Evolutionary conservation across 1,284 basidiomycete genomes (phyloP).

Genomic region (Pyrrhoderma lamaoense): DNA sequence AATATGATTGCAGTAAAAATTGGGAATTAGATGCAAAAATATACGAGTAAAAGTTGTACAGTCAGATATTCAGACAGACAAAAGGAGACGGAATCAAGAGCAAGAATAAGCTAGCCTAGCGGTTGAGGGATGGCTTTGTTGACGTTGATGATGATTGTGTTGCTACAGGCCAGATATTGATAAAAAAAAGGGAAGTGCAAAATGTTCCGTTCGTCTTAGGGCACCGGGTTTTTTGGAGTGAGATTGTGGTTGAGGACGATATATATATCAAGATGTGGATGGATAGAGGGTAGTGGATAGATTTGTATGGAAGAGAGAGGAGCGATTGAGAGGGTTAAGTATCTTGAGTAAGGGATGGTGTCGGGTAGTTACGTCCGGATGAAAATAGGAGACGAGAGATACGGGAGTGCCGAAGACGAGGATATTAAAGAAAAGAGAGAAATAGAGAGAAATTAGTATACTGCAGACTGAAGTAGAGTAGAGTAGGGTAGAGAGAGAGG

Average conservation of each 20-base stretch:
- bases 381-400: neutral
- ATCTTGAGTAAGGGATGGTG: neutral
- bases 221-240: neutral
- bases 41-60: too few relatives aligned
- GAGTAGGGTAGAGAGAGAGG: neutral
- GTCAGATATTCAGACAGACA: too few relatives aligned
- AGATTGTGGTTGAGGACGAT: neutral
- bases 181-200: neutral
- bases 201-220: neutral
- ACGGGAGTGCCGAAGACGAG: neutral
- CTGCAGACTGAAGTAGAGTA: neutral
- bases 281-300: neutral
- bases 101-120: too few relatives aligned
- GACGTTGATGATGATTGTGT: neutral
- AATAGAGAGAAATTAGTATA: slow-evolving; percentile 2
- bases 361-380: neutral
- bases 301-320: neutral
- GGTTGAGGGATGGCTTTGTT: neutral
- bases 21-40: too few relatives aligned
- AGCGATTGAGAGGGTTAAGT: neutral
- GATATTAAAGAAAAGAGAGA: neutral
- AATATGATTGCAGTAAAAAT: neutral
- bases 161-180: neutral
- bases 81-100: too few relatives aligned
- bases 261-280: too few relatives aligned